A percentile compares a stretch with the other conserved stretches of the same genome.
Evolutionary conservation across 78 protist species (phyloP).

Genomic region (Dictyostelium intermedium): DNA sequence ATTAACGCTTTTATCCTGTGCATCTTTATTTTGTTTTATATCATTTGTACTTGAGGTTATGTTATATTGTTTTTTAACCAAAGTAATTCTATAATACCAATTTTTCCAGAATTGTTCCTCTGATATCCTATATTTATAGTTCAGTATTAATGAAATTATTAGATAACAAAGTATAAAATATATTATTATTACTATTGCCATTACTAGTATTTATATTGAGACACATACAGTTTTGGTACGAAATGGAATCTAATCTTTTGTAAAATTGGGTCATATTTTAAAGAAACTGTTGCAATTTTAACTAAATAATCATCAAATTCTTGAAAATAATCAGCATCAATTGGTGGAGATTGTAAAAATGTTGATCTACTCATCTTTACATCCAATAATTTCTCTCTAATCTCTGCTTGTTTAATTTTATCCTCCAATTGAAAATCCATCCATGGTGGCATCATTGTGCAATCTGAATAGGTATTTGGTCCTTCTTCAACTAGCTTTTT

Average conservation of each 20-base stretch:
- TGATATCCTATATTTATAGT: background rate
- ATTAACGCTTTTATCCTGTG: background rate
- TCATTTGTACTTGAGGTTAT: background rate
- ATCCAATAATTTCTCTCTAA: conserved; percentile 51
- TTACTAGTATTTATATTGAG: background rate
- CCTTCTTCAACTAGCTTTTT: conserved; percentile 54
- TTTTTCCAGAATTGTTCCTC: conserved; percentile 75
- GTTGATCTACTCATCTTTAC: conserved; percentile 55
- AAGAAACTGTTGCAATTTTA: conserved; percentile 35
- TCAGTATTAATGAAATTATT: no score
- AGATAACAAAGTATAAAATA: no score
- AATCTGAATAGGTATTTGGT: background rate
- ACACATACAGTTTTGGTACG: conserved; percentile 4
- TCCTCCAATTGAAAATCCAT: conserved; percentile 33
- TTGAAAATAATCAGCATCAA: conserved; percentile 68
- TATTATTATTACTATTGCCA: background rate
- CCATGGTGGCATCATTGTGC: conserved; percentile 50
- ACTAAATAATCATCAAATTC: conserved; percentile 52
- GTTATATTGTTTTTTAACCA: conserved; percentile 28
- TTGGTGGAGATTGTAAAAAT: conserved; percentile 63
- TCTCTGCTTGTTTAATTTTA: conserved; percentile 25
- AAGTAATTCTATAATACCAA: conserved; percentile 68
- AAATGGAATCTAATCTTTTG: conserved; percentile 65
- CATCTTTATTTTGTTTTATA: background rate
- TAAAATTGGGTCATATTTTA: conserved; percentile 33